Evolutionary conservation across 768 basidiomycete genomes (phyloP).

Genomic region (Trametes cubensis): DNA sequence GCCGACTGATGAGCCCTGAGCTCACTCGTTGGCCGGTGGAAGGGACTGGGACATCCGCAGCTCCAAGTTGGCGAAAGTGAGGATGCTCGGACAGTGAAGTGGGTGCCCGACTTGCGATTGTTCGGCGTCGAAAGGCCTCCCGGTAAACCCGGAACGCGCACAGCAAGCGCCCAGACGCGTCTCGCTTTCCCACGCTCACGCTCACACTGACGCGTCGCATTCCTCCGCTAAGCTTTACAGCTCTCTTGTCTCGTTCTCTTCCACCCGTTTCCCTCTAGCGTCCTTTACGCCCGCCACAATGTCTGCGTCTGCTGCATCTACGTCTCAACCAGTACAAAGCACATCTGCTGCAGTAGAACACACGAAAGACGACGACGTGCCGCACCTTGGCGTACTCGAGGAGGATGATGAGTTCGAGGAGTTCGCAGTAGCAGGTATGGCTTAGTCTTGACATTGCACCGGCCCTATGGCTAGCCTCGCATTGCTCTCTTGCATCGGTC

Average conservation of each 20-base stretch:
- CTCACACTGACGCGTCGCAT: conserved; percentile 18
- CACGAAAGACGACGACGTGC: conserved; percentile 46
- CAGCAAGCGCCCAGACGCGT: background rate
- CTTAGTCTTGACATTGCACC: background rate
- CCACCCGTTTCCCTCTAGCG: background rate
- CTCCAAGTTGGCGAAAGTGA: too few species aligned
- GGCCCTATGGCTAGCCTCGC: too few species aligned
- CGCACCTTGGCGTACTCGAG: conserved; percentile 86
- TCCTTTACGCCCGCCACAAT: conserved; percentile 16
- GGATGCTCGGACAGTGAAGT: too few species aligned
- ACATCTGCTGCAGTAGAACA: conserved; percentile 29
- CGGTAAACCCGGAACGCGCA: background rate
- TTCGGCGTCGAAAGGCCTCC: background rate
- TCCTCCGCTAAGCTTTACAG: background rate
- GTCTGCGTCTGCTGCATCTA: conserved; percentile 33
- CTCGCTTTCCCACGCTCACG: conserved; percentile 13
- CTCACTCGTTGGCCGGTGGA: too few species aligned
- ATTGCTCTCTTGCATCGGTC: too few species aligned
- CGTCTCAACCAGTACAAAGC: conserved; percentile 31
- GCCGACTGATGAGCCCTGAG: too few species aligned
- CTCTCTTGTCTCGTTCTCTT: background rate
- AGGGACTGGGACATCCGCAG: too few species aligned
- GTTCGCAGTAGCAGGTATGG: conserved; percentile 79
- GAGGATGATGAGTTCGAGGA: conserved; percentile 99
- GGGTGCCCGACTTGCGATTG: too few species aligned